Percentiles rank a stretch among this genome's conserved stretches.
Conservation (phyloP, 495 filamentous ascomycete species). For the Bacidia rubella region DNA sequence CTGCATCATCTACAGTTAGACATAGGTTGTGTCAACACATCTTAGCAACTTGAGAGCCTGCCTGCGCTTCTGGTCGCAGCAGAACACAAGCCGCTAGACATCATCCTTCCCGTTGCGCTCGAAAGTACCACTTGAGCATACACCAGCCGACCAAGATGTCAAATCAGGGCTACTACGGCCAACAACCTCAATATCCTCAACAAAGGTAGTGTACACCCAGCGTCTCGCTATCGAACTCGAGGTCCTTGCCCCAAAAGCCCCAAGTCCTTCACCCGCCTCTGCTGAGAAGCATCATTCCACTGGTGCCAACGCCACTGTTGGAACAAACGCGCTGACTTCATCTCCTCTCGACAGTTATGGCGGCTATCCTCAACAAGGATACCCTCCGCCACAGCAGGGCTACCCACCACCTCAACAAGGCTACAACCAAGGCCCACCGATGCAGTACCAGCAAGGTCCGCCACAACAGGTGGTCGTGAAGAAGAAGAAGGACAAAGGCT, state of each 20-base stretch:
- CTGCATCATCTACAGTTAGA: no score
- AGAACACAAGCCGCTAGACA: neutral
- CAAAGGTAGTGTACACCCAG: conserved; percentile 19
- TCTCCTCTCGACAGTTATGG: conserved; percentile 13
- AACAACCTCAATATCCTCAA: conserved; percentile 24
- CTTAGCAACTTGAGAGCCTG: no score
- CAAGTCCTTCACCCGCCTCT: neutral
- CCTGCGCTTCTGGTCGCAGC: no score
- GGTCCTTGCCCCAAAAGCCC: neutral
- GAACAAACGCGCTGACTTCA: conserved; percentile 6
- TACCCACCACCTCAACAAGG: conserved; percentile 27
- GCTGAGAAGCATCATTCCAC: neutral
- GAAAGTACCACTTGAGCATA: neutral
- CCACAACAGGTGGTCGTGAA: conserved; percentile 32
- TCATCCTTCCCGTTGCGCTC: neutral
- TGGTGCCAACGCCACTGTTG: neutral
- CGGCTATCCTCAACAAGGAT: conserved; percentile 17
- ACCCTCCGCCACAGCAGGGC: conserved; percentile 22
- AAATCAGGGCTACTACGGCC: conserved; percentile 33
- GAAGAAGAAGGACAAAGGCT: conserved; percentile 43
- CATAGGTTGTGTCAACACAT: no score
- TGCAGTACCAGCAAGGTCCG: conserved; percentile 49
- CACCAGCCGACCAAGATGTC: conserved; percentile 25
- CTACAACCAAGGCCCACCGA: conserved; percentile 31
- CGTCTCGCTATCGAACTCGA: neutral